Conservation (phyloP, 2,329 filamentous ascomycete genomes). For the Monosporascus sp. region DNA sequence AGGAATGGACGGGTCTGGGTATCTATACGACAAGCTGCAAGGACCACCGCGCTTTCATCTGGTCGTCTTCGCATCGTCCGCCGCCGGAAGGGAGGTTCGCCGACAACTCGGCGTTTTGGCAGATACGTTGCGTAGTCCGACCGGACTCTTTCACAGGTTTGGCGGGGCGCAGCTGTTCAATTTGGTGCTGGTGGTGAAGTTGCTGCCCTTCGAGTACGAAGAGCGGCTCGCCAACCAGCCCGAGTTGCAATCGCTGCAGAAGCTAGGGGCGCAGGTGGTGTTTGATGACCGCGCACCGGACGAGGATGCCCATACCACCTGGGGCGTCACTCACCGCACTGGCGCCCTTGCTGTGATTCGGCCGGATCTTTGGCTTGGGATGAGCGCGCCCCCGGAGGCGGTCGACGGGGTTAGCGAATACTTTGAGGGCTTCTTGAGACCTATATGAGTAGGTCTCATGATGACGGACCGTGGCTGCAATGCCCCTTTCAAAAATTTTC, state of each 20-base stretch:
- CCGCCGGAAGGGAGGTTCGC: conserved; percentile 11
- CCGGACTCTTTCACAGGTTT: conserved; percentile 20
- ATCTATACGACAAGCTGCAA: conserved; percentile 27
- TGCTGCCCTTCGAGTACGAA: conserved; percentile 18
- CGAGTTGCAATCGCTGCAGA: conserved; percentile 2
- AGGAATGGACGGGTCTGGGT: conserved; percentile 16
- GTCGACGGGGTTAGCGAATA: conserved; percentile 1
- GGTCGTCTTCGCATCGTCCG: conserved; percentile 22
- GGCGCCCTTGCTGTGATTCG: conserved; percentile 10
- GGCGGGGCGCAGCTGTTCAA: conserved; percentile 22
- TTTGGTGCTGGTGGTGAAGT: conserved; percentile 22
- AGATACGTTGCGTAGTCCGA: conserved; percentile 4
- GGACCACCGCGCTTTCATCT: conserved; percentile 23
- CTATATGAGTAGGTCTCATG: too few relatives aligned
- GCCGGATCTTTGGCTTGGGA: conserved; percentile 10
- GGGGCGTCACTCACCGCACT: conserved; percentile 6
- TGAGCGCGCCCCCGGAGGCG: conserved; percentile 5
- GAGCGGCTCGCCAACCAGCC: not conserved
- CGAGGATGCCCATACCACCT: conserved; percentile 11
- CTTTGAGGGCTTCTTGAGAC: conserved; percentile 1
- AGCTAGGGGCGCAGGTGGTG: conserved; percentile 2
- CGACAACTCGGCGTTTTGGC: conserved; percentile 8
- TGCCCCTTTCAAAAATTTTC: too few relatives aligned
- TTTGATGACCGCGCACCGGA: conserved; percentile 13
- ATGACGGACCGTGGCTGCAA: too few relatives aligned